Base-by-base conservation (phyloP, 768 basidiomycete species). In the Agaricus subrufescens region DNA sequence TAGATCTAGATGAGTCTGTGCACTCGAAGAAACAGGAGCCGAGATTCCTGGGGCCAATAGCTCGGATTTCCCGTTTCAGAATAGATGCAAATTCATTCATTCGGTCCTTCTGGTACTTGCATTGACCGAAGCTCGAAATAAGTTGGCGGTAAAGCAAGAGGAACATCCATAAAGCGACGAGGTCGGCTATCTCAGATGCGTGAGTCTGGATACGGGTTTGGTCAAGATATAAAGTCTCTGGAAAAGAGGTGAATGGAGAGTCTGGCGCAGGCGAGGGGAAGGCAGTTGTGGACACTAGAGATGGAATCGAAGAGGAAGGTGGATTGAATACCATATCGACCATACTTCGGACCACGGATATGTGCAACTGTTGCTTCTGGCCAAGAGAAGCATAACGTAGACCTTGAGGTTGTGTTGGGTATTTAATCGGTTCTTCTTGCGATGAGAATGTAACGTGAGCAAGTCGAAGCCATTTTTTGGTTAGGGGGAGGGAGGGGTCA, bases 191-290 rank as follows among this genome's bases (percentile, higher is more conserved):
- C 58, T 96, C 94, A 42, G 81, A 74, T 61, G 81, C 81, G 59
- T 93, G 79, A 25, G 76, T 75, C 26, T 78, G 68, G 10, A 94
- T 73, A 29, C 92, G 88, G 43, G 81, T 72, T 56, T 78, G 82
- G 73, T 94, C 92, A 51, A 95, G 83, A 67, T 89, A 89, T 3
- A 85, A 75, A 3, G 91, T 91, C 72, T 94, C 93, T 4, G 87
- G 91, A 69, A 67, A 60, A 37, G 66, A 67, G 54, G 54, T 31
- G 46, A 56, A 52, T 14, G 56, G 56, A 29, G 34, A 46, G 25
- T 57, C 53, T 26, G 61, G 55, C 29, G 62, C 48, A 11, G 63
- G 62, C 56, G 69, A 72, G 61, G 49, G 39, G 45, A 60, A 54
- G 34, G 58, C 52, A 27, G 52, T 61, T 30, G 57, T 64, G 37